Conservation (phyloP, 768 basidiomycete species). For the Dioszegia crocea region DNA sequence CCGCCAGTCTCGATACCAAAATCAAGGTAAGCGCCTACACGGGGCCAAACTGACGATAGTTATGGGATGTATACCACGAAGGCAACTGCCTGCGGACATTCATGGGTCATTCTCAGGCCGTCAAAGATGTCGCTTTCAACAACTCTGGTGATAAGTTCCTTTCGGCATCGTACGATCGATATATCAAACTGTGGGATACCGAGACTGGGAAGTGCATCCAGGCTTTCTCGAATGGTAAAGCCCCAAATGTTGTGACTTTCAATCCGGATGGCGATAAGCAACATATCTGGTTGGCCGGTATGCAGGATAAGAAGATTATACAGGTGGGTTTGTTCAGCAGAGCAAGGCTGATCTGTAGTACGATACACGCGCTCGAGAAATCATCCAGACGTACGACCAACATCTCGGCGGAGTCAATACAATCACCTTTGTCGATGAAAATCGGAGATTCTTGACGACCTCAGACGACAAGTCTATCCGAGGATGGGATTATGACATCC, state of each 20-base stretch:
- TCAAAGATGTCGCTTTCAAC: conserved; percentile 93
- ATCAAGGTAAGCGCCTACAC: conserved; percentile 66
- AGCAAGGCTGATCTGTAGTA: conserved; percentile 62
- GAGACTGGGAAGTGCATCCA: conserved; percentile 95
- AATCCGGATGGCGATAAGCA: conserved; percentile 96
- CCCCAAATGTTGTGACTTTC: conserved; percentile 90
- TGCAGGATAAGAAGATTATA: conserved; percentile 99
- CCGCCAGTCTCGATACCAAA: conserved; percentile 96
- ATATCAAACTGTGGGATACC: conserved; percentile 99
- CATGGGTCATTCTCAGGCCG: conserved; percentile 92
- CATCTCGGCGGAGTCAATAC: conserved; percentile 97
- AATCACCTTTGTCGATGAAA: conserved; percentile 98
- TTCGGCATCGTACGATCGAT: conserved; percentile 89
- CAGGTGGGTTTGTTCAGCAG: conserved; percentile 59
- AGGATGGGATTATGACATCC: conserved; percentile 99
- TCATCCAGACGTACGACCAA: conserved; percentile 97
- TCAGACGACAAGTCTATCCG: conserved; percentile 99
- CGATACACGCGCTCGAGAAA: conserved; percentile 90
- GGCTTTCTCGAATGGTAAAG: conserved; percentile 95
- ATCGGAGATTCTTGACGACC: conserved; percentile 92
- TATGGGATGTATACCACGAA: conserved; percentile 97
- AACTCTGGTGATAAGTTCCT: conserved; percentile 86
- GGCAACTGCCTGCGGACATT: conserved; percentile 96
- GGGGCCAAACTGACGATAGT: conserved; percentile 53
- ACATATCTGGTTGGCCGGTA: conserved; percentile 91